Base-by-base conservation (phyloP, 2,329 filamentous ascomycete genomes). In the Xylariaceae sp. region DNA sequence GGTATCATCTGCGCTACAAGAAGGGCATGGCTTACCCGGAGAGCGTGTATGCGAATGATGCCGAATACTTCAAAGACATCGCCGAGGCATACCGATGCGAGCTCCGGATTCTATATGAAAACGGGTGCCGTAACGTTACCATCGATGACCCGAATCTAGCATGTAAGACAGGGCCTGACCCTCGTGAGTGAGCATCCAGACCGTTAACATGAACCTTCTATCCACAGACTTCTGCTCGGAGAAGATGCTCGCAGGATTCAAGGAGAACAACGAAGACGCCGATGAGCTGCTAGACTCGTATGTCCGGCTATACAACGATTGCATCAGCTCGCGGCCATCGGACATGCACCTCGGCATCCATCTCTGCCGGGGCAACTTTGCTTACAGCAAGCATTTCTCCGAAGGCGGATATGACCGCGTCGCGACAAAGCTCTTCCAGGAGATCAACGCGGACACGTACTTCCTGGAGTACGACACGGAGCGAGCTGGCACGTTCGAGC, bases 321-420 rank as follows among this genome's bases (percentile, higher is more conserved):
- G 80, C 67, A 78, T 89, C 65, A 73, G 75, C 60, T 80, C 80
- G 62, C 74, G 83, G 0, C 86, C 87, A 0, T 67, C 75, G 2
- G 87, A 91, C 65, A 80, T 91, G 77, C 87, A 90, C 68, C 76
- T 89, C 3, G 88, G 88, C 36, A 84, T 92, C 16, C 88, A 92
- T 67, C 76, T 91, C 49, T 91, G 88, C 77, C 80, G 79, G 3
- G 80, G 79, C 41, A 87, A 87, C 73, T 87, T 86, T 67, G 81
- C 84, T 53, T 79, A 82, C 56, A 81, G 80, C 49, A 79, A 82
- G 51, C 82, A 86, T 72, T 87, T 87, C 64, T 81, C 81, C 40
- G 82, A 86, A 65, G 84, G 84, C 19, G 80, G 80, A 30, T 87
- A 87, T 67, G 84, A 87, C 66, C 75, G 80, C 52, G 86, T 87